Evolutionary conservation across 1,139 yeast genomes (phyloP).

Genomic region (Saccharomycopsis phalli): DNA sequence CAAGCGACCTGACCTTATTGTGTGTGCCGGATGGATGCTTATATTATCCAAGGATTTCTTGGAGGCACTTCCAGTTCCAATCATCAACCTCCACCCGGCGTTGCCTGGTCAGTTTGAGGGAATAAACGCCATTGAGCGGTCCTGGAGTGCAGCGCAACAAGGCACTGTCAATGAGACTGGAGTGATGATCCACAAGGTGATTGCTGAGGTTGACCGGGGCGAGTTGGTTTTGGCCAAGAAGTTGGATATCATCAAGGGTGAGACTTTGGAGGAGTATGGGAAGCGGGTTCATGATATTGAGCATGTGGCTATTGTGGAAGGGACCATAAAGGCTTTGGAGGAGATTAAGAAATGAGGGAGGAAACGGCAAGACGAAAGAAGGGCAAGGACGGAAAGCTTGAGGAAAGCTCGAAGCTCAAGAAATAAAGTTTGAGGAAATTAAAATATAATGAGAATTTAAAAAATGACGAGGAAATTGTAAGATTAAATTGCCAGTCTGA

Average conservation of each 20-base stretch:
- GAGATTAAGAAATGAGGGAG: conserved; percentile 1
- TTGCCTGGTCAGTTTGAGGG: conserved; percentile 97
- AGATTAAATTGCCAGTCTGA: too few species aligned
- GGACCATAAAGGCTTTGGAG: conserved; percentile 52
- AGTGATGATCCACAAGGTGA: conserved; percentile 92
- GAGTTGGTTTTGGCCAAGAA: conserved; percentile 80
- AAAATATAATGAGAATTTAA: too few species aligned
- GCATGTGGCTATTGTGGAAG: conserved; percentile 89
- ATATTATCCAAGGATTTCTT: conserved; percentile 74
- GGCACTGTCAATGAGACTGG: conserved; percentile 79
- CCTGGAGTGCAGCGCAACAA: conserved; percentile 88
- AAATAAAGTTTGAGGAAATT: too few species aligned
- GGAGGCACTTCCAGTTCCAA: conserved; percentile 61
- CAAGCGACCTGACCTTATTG: conserved; percentile 67
- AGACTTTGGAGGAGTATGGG: conserved; percentile 72
- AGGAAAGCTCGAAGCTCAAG: too few species aligned
- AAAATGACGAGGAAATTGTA: too few species aligned
- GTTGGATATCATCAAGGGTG: conserved; percentile 59
- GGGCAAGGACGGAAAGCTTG: too few species aligned
- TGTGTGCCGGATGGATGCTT: conserved; percentile 98
- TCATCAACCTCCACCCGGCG: conserved; percentile 93
- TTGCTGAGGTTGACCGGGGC: conserved; percentile 90
- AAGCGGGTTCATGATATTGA: conserved; percentile 75
- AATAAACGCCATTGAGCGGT: conserved; percentile 91
- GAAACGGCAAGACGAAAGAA: too few species aligned